A percentile compares a stretch with the other conserved stretches of the same genome.
phyloP scores from a whole-genome alignment of 306 rosid species.

The Rosa persica region DNA sequence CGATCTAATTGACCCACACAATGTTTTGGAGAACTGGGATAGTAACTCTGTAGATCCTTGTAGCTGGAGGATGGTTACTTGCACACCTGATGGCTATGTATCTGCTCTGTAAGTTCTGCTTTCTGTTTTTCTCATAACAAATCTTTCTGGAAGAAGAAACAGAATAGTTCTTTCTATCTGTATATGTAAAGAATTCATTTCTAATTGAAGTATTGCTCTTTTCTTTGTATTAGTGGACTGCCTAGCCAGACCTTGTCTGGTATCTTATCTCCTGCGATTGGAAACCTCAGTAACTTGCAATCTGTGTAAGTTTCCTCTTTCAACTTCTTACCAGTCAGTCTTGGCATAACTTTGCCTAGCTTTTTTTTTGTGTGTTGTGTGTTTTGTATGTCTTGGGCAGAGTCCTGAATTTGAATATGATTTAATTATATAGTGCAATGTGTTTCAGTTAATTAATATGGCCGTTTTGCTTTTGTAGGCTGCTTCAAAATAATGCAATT shows the following conservation, averaged over 20 bases:
- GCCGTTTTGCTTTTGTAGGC: conserved; percentile 43
- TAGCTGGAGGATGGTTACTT: conserved; percentile 99
- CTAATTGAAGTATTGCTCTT: conserved; percentile 8
- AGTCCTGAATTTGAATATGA: conserved; percentile 5
- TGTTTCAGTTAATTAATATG: background rate
- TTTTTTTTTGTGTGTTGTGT: background rate
- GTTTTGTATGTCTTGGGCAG: background rate
- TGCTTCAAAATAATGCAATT: conserved; percentile 92
- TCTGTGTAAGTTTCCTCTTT: conserved; percentile 65
- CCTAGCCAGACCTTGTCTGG: conserved; percentile 99
- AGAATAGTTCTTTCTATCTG: background rate
- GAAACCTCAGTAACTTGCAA: conserved; percentile 83
- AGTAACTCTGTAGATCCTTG: conserved; percentile 94
- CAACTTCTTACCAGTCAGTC: background rate
- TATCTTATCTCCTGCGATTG: conserved; percentile 71
- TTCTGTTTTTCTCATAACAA: background rate
- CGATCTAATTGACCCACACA: conserved; percentile 77
- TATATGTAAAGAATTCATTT: conserved; percentile 21
- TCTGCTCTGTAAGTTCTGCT: conserved; percentile 73
- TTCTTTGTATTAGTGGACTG: conserved; percentile 61
- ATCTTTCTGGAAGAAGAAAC: conserved; percentile 1
- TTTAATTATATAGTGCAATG: no score
- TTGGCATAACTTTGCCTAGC: background rate
- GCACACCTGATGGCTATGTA: conserved; percentile 81
- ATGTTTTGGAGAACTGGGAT: conserved; percentile 96